phyloP scores from a whole-genome alignment of 2,329 filamentous ascomycete species.

The Tolypocladium cylindrosporum region DNA sequence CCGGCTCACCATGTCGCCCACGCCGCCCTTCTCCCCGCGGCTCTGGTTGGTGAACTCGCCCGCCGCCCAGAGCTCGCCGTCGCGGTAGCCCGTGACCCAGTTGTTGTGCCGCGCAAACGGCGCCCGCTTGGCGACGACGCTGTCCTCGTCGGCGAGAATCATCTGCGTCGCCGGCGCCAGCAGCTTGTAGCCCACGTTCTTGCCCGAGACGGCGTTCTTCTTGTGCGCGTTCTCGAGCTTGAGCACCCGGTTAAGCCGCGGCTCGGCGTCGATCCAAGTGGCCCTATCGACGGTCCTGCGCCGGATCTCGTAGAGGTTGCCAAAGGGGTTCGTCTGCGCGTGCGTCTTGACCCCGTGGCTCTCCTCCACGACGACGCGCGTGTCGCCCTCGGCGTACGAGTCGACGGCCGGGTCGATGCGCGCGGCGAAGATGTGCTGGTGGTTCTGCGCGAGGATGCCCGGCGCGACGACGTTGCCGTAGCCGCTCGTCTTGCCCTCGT shows the following conservation, averaged over 20 bases:
- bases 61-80: slow-evolving; percentile 39
- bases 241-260: slow-evolving; percentile 38
- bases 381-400: slow-evolving; percentile 30
- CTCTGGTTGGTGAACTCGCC: slow-evolving; percentile 43
- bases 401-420: slow-evolving; percentile 58
- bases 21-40: slow-evolving; percentile 29
- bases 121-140: slow-evolving; percentile 31
- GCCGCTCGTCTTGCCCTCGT: slow-evolving; percentile 36
- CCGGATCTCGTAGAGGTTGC: slow-evolving; percentile 49
- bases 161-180: slow-evolving; percentile 33
- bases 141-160: slow-evolving; percentile 33
- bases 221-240: slow-evolving; percentile 36
- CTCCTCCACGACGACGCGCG: slow-evolving; percentile 36
- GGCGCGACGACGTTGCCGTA: slow-evolving; percentile 55
- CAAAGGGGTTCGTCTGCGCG: slow-evolving; percentile 46
- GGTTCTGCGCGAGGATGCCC: slow-evolving; percentile 57
- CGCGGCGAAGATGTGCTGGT: slow-evolving; percentile 59
- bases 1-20: slow-evolving; percentile 34
- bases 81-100: slow-evolving; percentile 39
- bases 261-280: slow-evolving; percentile 41
- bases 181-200: slow-evolving; percentile 39
- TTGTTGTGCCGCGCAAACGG: slow-evolving; percentile 34
- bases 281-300: slow-evolving; percentile 36
- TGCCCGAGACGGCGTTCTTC: slow-evolving; percentile 37
- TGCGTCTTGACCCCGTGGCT: slow-evolving; percentile 27